phyloP scores from a whole-genome alignment of 306 rosid genomes.

The Argentina anserina region DNA sequence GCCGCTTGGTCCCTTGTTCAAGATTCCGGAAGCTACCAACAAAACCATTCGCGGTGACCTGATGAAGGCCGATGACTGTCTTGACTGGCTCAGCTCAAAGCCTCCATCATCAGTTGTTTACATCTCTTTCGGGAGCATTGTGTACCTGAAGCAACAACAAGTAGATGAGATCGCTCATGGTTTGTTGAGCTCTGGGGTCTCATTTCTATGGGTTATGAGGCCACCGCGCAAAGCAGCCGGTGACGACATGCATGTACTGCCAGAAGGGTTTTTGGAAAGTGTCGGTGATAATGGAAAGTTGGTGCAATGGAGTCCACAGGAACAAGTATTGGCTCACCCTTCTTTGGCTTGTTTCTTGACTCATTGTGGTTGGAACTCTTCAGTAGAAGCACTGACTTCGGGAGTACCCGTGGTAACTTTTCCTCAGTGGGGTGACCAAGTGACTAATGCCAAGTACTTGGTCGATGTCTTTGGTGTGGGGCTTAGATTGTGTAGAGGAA shows the following conservation, averaged over 20 bases:
- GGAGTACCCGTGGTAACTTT: slow-evolving; percentile 46
- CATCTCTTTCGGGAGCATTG: slow-evolving; percentile 39
- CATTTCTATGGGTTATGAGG: slow-evolving; percentile 38
- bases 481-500: slow-evolving; percentile 34
- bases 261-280: slow-evolving; percentile 18
- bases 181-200: slow-evolving; percentile 17
- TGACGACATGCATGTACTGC: slow-evolving; percentile 2
- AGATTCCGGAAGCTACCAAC: background rate
- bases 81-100: slow-evolving; percentile 27
- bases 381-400: slow-evolving; percentile 43
- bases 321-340: slow-evolving; percentile 30
- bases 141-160: slow-evolving; percentile 30
- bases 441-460: slow-evolving; percentile 44
- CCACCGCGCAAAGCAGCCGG: slow-evolving; percentile 20
- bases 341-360: slow-evolving; percentile 40
- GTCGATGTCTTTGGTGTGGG: slow-evolving; percentile 52
- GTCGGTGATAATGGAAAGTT: slow-evolving; percentile 24
- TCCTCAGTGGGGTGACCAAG: slow-evolving; percentile 61
- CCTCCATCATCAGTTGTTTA: slow-evolving; percentile 28
- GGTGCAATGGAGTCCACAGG: slow-evolving; percentile 42
- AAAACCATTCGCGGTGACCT: slow-evolving; percentile 3
- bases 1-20: slow-evolving; percentile 32
- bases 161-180: slow-evolving; percentile 39
- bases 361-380: slow-evolving; percentile 69
- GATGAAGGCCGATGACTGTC: slow-evolving; percentile 22